phyloP scores from a whole-genome alignment of 768 basidiomycete genomes.

The Amanita muscaria region DNA sequence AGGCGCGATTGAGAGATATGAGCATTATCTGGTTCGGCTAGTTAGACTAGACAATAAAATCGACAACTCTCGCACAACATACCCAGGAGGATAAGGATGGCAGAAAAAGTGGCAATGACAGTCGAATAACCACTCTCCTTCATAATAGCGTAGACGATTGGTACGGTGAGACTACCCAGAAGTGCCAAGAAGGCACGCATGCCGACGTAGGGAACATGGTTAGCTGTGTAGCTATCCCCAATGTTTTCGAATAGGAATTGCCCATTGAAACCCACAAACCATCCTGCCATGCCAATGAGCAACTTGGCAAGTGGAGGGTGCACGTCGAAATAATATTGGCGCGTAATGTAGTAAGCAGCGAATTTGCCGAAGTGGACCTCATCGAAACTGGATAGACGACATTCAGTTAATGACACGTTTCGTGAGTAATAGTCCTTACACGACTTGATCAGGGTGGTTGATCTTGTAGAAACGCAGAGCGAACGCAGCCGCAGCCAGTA shows the following conservation, averaged over 20 bases:
- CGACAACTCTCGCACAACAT: constrained; percentile 20
- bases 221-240: constrained; percentile 82
- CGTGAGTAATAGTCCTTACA: constrained; percentile 43
- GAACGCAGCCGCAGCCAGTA: constrained; percentile 70
- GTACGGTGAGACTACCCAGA: constrained; percentile 82
- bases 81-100: constrained; percentile 83
- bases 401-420: constrained; percentile 5
- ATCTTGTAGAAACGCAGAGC: constrained; percentile 89
- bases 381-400: constrained; percentile 62
- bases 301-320: constrained; percentile 97
- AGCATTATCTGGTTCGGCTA: constrained; percentile 65
- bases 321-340: constrained; percentile 98
- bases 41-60: neutral
- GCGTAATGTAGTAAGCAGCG: constrained; percentile 84
- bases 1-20: constrained; percentile 95
- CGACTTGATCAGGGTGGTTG: constrained; percentile 89
- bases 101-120: constrained; percentile 84
- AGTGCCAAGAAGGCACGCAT: constrained; percentile 90
- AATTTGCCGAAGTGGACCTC: constrained; percentile 99
- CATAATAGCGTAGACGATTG: constrained; percentile 94
- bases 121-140: constrained; percentile 96
- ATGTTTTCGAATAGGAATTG: constrained; percentile 91
- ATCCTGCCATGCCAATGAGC: constrained; percentile 87
- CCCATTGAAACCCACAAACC: constrained; percentile 95
- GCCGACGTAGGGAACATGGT: constrained; percentile 89